Evolutionary conservation across 768 basidiomycete species (phyloP).

Genomic region (Hygrophorus russula): DNA sequence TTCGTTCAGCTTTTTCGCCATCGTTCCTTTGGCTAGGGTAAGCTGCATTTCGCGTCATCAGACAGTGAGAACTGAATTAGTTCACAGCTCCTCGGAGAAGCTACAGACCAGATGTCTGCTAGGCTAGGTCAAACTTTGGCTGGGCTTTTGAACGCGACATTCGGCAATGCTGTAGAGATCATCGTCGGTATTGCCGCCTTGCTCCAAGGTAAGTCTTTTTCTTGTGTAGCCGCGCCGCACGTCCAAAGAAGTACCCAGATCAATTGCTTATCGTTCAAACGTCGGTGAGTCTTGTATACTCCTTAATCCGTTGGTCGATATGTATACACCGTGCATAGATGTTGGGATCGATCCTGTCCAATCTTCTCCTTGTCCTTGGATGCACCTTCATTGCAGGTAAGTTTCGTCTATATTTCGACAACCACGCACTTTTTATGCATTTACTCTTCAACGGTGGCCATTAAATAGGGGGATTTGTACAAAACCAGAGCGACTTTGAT

Average conservation of each 20-base stretch:
- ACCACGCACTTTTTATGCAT: conserved; percentile 1
- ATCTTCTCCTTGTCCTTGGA: conserved; percentile 81
- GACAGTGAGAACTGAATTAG: conserved; percentile 2
- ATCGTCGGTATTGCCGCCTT: conserved; percentile 85
- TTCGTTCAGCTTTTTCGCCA: conserved; percentile 67
- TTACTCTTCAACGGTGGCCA: neutral
- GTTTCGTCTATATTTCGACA: no score
- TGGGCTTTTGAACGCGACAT: conserved; percentile 77
- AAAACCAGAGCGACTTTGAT: conserved; percentile 62
- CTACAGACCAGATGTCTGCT: conserved; percentile 71
- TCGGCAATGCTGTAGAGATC: conserved; percentile 79
- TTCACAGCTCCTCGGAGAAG: conserved; percentile 59
- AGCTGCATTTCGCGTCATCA: conserved; percentile 8
- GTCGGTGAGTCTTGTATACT: conserved; percentile 40
- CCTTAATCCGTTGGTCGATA: neutral
- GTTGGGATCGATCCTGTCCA: conserved; percentile 86
- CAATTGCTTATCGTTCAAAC: conserved; percentile 88
- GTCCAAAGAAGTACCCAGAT: conserved; percentile 26
- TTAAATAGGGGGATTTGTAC: conserved; percentile 49
- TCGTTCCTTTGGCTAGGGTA: conserved; percentile 82
- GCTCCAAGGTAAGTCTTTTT: conserved; percentile 42
- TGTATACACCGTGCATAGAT: conserved; percentile 36
- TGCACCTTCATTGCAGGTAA: conserved; percentile 80
- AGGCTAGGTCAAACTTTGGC: conserved; percentile 79
- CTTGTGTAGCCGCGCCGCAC: no score